Conservation (phyloP, 352 stramenopile species). For the Plasmopara muralis region DNA sequence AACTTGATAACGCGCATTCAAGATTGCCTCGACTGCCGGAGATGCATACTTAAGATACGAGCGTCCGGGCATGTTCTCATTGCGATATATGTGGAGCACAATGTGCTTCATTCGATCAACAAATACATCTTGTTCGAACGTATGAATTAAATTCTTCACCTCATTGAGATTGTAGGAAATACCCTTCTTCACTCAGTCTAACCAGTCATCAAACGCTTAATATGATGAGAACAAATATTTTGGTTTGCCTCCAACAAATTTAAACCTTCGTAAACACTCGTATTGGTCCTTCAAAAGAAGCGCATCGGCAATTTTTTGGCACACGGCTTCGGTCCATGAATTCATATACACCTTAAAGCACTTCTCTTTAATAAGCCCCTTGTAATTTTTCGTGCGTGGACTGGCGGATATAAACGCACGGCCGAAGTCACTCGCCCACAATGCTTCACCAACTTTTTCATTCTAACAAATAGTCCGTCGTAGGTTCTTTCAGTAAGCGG, state of each 20-base stretch:
- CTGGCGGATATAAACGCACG: slow-evolving; percentile 19
- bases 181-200: too few species aligned
- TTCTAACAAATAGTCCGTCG: slow-evolving; percentile 13
- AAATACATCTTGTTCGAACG: too few species aligned
- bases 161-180: neutral
- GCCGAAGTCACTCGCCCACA: neutral
- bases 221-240: too few species aligned
- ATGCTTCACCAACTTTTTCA: slow-evolving; percentile 3
- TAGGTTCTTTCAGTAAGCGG: slow-evolving; percentile 4
- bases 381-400: slow-evolving; percentile 16
- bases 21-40: too few species aligned
- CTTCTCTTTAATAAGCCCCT: slow-evolving; percentile 16
- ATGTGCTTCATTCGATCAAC: too few species aligned
- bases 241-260: slow-evolving; percentile 21
- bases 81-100: too few species aligned
- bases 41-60: too few species aligned
- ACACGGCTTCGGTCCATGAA: slow-evolving; percentile 23
- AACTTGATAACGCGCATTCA: too few species aligned
- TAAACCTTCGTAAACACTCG: slow-evolving; percentile 16
- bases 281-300: slow-evolving; percentile 15
- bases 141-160: slow-evolving; percentile 2
- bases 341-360: slow-evolving; percentile 26
- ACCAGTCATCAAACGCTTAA: too few species aligned
- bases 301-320: slow-evolving; percentile 10
- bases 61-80: too few species aligned